Percentiles rank a stretch among this genome's conserved stretches.
These are phyloP conservation scores for Fusarium piperis DNA, from an alignment of 2,329 filamentous ascomycete species.

Conservation along the genomic window DNA sequence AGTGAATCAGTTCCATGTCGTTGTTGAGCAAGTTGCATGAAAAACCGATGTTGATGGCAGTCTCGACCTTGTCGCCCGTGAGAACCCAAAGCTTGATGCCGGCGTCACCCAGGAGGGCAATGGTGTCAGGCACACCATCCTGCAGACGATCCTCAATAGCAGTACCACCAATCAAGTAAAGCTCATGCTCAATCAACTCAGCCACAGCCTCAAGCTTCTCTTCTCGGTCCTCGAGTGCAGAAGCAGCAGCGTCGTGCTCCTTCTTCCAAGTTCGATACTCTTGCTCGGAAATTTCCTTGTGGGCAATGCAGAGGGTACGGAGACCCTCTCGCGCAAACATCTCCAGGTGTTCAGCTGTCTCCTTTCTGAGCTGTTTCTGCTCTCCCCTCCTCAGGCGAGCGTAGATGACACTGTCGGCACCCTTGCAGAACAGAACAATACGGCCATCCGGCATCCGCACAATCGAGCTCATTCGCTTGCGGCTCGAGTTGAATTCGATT, in stretches of 20 bases:
- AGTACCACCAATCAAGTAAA: conserved; percentile 89
- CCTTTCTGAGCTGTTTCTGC: conserved; percentile 82
- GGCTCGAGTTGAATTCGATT: conserved; percentile 95
- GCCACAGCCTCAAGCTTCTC: conserved; percentile 92
- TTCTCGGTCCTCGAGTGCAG: conserved; percentile 85
- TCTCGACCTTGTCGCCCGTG: conserved; percentile 98
- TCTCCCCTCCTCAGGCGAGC: conserved; percentile 86
- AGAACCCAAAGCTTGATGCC: conserved; percentile 99
- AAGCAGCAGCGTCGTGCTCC: conserved; percentile 87
- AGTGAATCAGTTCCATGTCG: conserved; percentile 94
- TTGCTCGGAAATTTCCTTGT: conserved; percentile 80
- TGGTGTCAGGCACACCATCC: conserved; percentile 96
- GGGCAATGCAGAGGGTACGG: conserved; percentile 92
- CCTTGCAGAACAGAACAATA: conserved; percentile 95
- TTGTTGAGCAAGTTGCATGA: conserved; percentile 98
- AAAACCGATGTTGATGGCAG: conserved; percentile 99
- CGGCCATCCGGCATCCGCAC: conserved; percentile 91
- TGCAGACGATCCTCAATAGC: conserved; percentile 97
- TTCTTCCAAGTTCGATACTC: conserved; percentile 88
- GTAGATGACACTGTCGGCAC: conserved; percentile 97
- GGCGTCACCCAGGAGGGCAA: conserved; percentile 87
- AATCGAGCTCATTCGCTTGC: conserved; percentile 98
- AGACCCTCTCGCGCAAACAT: conserved; percentile 97
- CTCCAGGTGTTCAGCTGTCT: conserved; percentile 93
- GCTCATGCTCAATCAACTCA: conserved; percentile 88